Base-by-base conservation (phyloP, 2,329 filamentous ascomycete genomes). In the Fusarium clavum region DNA sequence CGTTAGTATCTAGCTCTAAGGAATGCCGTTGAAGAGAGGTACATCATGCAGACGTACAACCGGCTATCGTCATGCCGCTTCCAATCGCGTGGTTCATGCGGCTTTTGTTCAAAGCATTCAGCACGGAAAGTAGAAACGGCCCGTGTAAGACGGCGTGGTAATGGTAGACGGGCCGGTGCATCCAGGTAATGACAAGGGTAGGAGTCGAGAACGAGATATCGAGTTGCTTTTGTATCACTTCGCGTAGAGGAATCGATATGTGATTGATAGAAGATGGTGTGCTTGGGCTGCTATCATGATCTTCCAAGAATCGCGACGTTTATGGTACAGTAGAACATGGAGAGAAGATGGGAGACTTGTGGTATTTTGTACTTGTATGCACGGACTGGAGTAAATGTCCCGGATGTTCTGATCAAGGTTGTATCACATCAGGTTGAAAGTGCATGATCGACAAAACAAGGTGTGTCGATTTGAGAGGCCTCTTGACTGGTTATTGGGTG, bases 81-180 rank as follows among this genome's bases (percentile, higher is more conserved):
- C 63, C 64, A 74, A 71, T 66, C 62, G 40, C 48, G 55, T 70
- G 70, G 64, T 57, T 66, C 53, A 74, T 74, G 72, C 72, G 62
- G 53, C 51, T 64, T 68, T 63, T 53, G 45, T 32, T 47, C 44
- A 14, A 20, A 43, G 6, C 7, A n/a, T 25, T 43, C 47, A 38
- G 24, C 29, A 51, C 64, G 64, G 63, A 57, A 62, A 62, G 60
- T 56, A 57, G 52, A 69, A 68, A 71, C 68, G 68, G 68, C 64
- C 68, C 67, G 64, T 71, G 41, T 44, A 49, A 47, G 57, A 66
- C 69, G 69, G 64, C 57, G 64, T 66, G 52, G 47, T 47, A 47
- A 68, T 60, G 51, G 57, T 56, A 64, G 57, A 71, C 69, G 69
- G 69, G 49, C 69, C 69, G 69, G 69, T 67, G 68, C 68, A 71